phyloP scores from a whole-genome alignment of 2,329 filamentous ascomycete species.

The Microascus cirrosus region DNA sequence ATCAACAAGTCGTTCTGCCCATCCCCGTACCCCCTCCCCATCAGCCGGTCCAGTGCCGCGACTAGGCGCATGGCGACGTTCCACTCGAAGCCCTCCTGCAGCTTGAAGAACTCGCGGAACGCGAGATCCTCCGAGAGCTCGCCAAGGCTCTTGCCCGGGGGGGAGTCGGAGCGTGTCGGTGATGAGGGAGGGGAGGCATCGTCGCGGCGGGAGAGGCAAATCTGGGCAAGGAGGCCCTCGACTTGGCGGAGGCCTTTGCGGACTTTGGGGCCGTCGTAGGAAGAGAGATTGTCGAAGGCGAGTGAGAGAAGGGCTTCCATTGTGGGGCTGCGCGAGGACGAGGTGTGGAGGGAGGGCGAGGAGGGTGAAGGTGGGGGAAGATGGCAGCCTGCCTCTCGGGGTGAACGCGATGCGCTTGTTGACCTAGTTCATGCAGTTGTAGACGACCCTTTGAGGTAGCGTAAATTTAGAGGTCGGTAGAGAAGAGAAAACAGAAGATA shows the following conservation, averaged over 20 bases:
- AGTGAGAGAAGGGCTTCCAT: conserved; percentile 92
- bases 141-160: conserved; percentile 46
- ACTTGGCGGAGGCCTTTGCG: conserved; percentile 90
- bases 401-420: neutral
- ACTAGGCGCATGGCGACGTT: conserved; percentile 85
- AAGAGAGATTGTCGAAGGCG: conserved; percentile 93
- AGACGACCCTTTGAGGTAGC: too few relatives aligned
- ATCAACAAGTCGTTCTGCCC: conserved; percentile 83
- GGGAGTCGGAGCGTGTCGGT: conserved; percentile 15
- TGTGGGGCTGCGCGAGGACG: neutral
- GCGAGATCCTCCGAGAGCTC: conserved; percentile 74
- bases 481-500: too few relatives aligned
- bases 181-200: conserved; percentile 14
- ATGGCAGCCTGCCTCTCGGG: neutral
- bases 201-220: conserved; percentile 59
- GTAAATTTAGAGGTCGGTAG: too few relatives aligned
- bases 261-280: conserved; percentile 79
- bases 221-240: conserved; percentile 85
- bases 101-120: conserved; percentile 89
- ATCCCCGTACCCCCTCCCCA: conserved; percentile 65
- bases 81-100: conserved; percentile 97
- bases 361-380: neutral
- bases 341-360: neutral
- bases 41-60: conserved; percentile 71
- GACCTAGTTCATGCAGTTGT: neutral